Evolutionary conservation across 129 eudicot species (phyloP), one percentile per base, ranked within the genome.

Genomic region (Centella asiatica): DNA sequence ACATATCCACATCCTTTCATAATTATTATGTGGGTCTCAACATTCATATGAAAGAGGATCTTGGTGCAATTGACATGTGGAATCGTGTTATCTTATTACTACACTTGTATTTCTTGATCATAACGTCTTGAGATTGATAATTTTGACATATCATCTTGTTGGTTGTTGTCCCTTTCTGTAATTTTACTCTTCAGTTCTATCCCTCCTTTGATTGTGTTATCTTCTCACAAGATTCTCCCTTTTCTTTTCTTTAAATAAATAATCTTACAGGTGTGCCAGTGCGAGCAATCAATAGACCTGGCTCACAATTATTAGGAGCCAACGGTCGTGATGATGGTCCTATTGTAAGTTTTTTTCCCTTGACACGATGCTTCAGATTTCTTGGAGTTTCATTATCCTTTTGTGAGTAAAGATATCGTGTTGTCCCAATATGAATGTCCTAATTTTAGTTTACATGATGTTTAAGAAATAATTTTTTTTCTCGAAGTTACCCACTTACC

Each of bases 241-340:
- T 11, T 12, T 1, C 25, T 4, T 58, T 15, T 58, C 18, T 33
- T 58, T 1, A 27, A 53, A 34, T 31, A 19, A 33, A 6, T 31
- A 68, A 15, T 45, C 44, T 53, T 25, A 73, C 73, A 92, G 98
- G 90, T 67, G 87, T 87, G 69, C 88, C 98, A 0, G 88, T 92
- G 65, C 82, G 98, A 62, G 95, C 90, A 15, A 77, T 92, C 57
- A 92, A 81, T 61, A 84, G 98, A 69, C 98, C 98, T 62, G 95
- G 95, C 49, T 76, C 98, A 4, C 98, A 92, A 69, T 72, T 87
- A 74, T 71, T 92, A 49, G 98, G 98, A 64, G 88, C 96, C 13
- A 92, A 92, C 72, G 98, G 98, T 62, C 96, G 98, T 45, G 98
- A 92, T 72, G 96, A 92, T 78, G 98, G 96, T 27, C 96, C 96